phyloP scores from a whole-genome alignment of 345 rosid species.

The Heritiera fomes region DNA sequence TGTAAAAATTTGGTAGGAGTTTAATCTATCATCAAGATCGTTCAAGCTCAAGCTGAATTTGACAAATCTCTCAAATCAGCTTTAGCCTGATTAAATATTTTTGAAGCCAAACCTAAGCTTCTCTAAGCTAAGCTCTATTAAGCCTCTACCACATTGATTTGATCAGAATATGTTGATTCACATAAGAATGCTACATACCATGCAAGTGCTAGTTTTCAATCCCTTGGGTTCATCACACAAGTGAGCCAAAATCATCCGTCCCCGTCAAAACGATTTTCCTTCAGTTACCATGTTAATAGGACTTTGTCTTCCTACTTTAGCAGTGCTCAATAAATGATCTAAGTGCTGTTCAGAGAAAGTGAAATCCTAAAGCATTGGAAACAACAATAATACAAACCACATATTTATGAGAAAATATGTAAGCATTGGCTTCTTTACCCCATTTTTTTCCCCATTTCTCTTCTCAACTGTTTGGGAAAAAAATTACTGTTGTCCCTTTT shows the following conservation, averaged over 20 bases:
- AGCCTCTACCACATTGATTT: conserved; percentile 1
- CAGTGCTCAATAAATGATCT: background rate
- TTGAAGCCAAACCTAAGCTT: background rate
- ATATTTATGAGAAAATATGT: background rate
- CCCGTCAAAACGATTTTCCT: conserved; percentile 52
- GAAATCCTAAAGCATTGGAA: background rate
- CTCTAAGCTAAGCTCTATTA: background rate
- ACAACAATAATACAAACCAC: background rate
- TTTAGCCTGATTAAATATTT: background rate
- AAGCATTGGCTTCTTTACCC: background rate
- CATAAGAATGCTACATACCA: conserved; percentile 57
- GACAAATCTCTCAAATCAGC: background rate
- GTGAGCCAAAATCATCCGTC: conserved; percentile 99
- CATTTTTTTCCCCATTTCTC: too few relatives aligned
- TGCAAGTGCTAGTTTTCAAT: conserved; percentile 95
- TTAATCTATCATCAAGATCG: background rate
- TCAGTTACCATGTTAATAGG: conserved; percentile 12
- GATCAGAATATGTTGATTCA: background rate
- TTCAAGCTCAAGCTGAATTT: background rate
- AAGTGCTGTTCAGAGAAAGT: background rate
- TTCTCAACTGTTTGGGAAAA: too few relatives aligned
- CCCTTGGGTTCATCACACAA: conserved; percentile 99
- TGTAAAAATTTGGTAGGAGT: background rate
- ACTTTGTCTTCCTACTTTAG: background rate
- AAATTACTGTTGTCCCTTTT: too few relatives aligned